Evolutionary conservation across 179 eudicot species (phyloP), one percentile per base, ranked within the genome.

Genomic region (Actinidia polygama): DNA sequence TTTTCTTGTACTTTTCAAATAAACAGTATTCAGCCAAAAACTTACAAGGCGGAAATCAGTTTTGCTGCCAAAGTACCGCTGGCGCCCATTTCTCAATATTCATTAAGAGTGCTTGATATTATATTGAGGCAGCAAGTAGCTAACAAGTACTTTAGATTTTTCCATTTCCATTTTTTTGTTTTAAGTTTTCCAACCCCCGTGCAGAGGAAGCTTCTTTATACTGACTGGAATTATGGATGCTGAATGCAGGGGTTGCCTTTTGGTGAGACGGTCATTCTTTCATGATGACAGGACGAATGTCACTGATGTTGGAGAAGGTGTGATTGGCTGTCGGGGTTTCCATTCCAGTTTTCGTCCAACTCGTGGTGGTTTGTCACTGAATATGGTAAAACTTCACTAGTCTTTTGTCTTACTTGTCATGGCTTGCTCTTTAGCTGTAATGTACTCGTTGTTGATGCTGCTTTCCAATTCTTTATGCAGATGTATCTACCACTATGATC

Each of bases 201-300:
- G 2, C 36, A 30, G 63, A 19, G 47, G 49, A 8, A 36, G 21
- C 11, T 53, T 4, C 10, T 12, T 57, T 54, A 57, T 68, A 51
- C 73, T 50, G 1, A 72, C 51, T 78, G 80, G 82, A 57, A 62
- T 49, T 80, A 64, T 73, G 75, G 50, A 47, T 75, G 51, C 70
- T 79, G 75, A 73, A 83, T 92, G 89, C 91, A 96, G 98, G 85
- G 95, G 98, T n/a, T 95, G 95, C 87, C 94, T 96, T 82, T 71
- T 91, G 87, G 92, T 95, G 55, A 84, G 93, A 67, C 99, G 95
- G 84, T 96, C 99, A 51, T 95, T 91, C 83, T 96, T 93, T 83
- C 90, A 90, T 72, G 93, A 93, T 80, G 99, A 96, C 85, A 87
- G 95, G 14, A 86, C 93, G 82, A 90, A 89, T 83, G 87, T 86